Evolutionary conservation across 805 yeast genomes (phyloP).

Genomic region (Limtongia smithiae): DNA sequence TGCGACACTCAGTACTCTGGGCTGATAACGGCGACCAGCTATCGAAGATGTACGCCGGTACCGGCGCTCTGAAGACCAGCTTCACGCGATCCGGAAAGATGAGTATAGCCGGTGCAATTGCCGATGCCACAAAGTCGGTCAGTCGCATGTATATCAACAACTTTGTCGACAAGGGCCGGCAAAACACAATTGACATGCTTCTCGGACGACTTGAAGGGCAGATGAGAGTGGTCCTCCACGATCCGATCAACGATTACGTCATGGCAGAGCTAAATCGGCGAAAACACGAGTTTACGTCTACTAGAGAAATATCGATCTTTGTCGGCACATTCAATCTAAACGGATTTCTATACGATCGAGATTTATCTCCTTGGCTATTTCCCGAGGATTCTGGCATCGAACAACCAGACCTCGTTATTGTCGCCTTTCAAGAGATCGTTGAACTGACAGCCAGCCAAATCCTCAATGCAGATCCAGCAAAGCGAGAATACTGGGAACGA

Average conservation of each 20-base stretch:
- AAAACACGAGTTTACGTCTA: slow-evolving; percentile 54
- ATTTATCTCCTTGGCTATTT: slow-evolving; percentile 74
- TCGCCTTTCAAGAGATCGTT: slow-evolving; percentile 92
- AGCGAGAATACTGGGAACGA: slow-evolving; percentile 74
- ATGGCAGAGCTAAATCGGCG: slow-evolving; percentile 55
- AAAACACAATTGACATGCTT: slow-evolving; percentile 79
- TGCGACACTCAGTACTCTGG: slow-evolving; percentile 86
- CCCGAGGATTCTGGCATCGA: slow-evolving; percentile 48
- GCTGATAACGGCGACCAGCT: slow-evolving; percentile 98
- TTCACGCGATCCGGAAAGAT: slow-evolving; percentile 92
- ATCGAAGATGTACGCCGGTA: slow-evolving; percentile 93
- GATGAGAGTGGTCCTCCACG: slow-evolving; percentile 66
- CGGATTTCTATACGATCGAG: slow-evolving; percentile 59
- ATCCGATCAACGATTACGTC: slow-evolving; percentile 87
- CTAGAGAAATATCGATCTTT: slow-evolving; percentile 58
- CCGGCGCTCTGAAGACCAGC: slow-evolving; percentile 93
- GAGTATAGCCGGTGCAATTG: slow-evolving; percentile 95
- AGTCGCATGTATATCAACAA: slow-evolving; percentile 93
- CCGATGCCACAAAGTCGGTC: slow-evolving; percentile 95
- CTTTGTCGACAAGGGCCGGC: slow-evolving; percentile 87
- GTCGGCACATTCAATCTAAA: slow-evolving; percentile 87
- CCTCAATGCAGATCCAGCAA: slow-evolving; percentile 76
- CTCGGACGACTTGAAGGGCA: slow-evolving; percentile 79
- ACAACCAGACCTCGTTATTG: slow-evolving; percentile 75
- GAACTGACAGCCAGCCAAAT: slow-evolving; percentile 91